phyloP scores from a whole-genome alignment of 1,284 basidiomycete genomes.

The Pseudomicrostroma phylloplanum region DNA sequence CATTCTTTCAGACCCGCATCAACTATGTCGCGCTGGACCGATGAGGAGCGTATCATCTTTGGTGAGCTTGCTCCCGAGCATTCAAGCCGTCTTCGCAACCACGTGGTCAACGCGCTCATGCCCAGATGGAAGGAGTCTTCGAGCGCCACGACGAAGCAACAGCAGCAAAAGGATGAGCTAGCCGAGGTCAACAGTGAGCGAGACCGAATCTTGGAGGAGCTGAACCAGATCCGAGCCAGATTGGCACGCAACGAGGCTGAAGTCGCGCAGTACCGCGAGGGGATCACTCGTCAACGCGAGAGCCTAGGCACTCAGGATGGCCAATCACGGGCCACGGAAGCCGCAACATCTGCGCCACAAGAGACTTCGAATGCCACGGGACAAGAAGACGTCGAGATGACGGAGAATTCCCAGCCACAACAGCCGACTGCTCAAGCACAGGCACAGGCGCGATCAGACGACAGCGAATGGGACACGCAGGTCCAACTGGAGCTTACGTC shows the following conservation, averaged over 20 bases:
- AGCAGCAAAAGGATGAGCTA: slow-evolving; percentile 22
- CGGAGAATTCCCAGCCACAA: slow-evolving; percentile 9
- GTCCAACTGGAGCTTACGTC: slow-evolving; percentile 18
- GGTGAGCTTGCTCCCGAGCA: slow-evolving; percentile 66
- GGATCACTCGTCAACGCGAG: slow-evolving; percentile 14
- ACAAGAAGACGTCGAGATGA: slow-evolving; percentile 40
- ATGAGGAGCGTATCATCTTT: slow-evolving; percentile 76
- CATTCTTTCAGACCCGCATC: slow-evolving; percentile 60
- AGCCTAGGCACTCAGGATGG: slow-evolving; percentile 25
- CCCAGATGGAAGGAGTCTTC: slow-evolving; percentile 57
- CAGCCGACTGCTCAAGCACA: slow-evolving; percentile 8
- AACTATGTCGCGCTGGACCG: slow-evolving; percentile 82
- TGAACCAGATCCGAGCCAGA: slow-evolving; percentile 34
- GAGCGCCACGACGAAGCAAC: slow-evolving; percentile 9
- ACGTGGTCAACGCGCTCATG: slow-evolving; percentile 71
- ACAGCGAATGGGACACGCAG: neutral
- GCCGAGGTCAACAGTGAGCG: slow-evolving; percentile 18
- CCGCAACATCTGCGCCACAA: neutral
- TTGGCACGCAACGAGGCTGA: slow-evolving; percentile 41
- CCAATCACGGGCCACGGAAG: slow-evolving; percentile 5
- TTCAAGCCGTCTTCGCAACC: slow-evolving; percentile 64
- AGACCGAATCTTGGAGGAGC: slow-evolving; percentile 20
- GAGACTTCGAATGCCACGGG: neutral
- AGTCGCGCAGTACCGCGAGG: slow-evolving; percentile 9
- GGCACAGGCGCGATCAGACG: neutral